Percentiles rank a stretch among this genome's conserved stretches.
Evolutionary conservation across 2,329 filamentous ascomycete genomes (phyloP).

Genomic region (Aspergillus awamori): DNA sequence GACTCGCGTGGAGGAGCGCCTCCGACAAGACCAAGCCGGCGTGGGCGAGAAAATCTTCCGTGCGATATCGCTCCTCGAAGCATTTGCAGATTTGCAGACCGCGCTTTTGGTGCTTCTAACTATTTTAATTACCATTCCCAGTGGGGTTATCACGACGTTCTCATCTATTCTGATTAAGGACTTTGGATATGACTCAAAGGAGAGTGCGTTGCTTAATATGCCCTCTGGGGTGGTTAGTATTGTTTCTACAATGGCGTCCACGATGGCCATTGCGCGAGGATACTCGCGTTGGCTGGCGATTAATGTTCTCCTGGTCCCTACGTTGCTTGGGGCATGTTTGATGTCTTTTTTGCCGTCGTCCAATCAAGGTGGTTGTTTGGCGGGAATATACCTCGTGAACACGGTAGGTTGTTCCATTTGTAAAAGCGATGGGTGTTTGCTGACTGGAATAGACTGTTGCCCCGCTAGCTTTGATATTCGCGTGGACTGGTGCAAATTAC

Average conservation of each 20-base stretch:
- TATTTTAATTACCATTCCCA: slow-evolving; percentile 43
- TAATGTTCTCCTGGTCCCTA: slow-evolving; percentile 47
- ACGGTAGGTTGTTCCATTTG: slow-evolving; percentile 17
- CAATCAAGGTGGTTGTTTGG: slow-evolving; percentile 47
- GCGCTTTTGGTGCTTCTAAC: slow-evolving; percentile 32
- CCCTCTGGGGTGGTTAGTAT: slow-evolving; percentile 48
- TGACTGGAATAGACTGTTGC: slow-evolving; percentile 40
- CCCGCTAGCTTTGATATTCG: slow-evolving; percentile 45
- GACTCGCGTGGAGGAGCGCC: slow-evolving; percentile 19
- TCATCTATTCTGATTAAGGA: slow-evolving; percentile 45
- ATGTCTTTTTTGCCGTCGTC: slow-evolving; percentile 39
- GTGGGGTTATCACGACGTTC: slow-evolving; percentile 51
- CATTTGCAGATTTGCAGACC: slow-evolving; percentile 26
- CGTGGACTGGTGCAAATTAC: slow-evolving; percentile 51
- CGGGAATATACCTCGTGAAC: slow-evolving; percentile 46
- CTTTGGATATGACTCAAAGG: slow-evolving; percentile 47
- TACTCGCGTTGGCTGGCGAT: slow-evolving; percentile 47
- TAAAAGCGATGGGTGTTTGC: fast-evolving
- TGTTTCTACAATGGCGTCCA: slow-evolving; percentile 42
- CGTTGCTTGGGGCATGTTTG: slow-evolving; percentile 46
- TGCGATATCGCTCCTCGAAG: slow-evolving; percentile 24
- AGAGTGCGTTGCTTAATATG: slow-evolving; percentile 50
- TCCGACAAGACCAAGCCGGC: slow-evolving; percentile 25
- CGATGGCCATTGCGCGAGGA: slow-evolving; percentile 43
- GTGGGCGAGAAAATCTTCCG: slow-evolving; percentile 27